Conservation (phyloP, 2,329 filamentous ascomycete species). For the Neurospora sp. region DNA sequence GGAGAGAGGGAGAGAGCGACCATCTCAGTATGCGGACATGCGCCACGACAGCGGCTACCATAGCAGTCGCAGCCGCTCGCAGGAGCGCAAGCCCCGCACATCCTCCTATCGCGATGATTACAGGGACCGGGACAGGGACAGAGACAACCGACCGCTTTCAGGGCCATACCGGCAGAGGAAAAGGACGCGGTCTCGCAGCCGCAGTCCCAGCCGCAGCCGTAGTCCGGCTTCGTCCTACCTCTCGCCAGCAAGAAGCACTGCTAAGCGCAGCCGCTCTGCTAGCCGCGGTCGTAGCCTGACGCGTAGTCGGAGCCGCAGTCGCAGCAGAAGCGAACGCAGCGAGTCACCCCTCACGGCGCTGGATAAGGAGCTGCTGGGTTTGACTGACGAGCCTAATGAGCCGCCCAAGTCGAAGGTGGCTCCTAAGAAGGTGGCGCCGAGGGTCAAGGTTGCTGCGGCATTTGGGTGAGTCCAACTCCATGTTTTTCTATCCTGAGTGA, state of each 20-base stretch:
- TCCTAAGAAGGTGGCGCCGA: conserved; percentile 9
- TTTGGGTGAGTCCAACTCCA: conserved; percentile 10
- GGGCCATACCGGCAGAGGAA: conserved; percentile 5
- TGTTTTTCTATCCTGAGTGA: not conserved
- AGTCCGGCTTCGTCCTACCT: not conserved
- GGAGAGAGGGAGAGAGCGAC: not conserved
- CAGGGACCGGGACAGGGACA: not conserved
- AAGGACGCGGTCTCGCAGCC: conserved; percentile 10
- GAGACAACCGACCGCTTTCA: not conserved
- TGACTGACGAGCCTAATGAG: conserved; percentile 7
- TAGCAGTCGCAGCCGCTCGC: conserved; percentile 16
- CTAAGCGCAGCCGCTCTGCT: not conserved
- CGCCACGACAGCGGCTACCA: conserved; percentile 22
- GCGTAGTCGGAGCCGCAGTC: conserved; percentile 6
- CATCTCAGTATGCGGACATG: conserved; percentile 5
- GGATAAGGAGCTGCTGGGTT: conserved; percentile 14
- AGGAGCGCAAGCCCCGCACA: not conserved
- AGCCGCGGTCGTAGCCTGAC: not conserved
- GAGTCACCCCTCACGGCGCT: conserved; percentile 13
- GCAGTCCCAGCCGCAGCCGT: conserved; percentile 5
- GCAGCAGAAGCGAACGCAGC: conserved; percentile 6
- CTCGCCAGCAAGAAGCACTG: not conserved
- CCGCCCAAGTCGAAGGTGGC: conserved; percentile 3
- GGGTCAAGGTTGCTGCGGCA: conserved; percentile 13
- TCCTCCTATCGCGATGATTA: conserved; percentile 7